Evolutionary conservation across 2,329 filamentous ascomycete genomes (phyloP), one percentile per base, ranked within the genome.

Genomic region (Fusarium liriodendri): DNA sequence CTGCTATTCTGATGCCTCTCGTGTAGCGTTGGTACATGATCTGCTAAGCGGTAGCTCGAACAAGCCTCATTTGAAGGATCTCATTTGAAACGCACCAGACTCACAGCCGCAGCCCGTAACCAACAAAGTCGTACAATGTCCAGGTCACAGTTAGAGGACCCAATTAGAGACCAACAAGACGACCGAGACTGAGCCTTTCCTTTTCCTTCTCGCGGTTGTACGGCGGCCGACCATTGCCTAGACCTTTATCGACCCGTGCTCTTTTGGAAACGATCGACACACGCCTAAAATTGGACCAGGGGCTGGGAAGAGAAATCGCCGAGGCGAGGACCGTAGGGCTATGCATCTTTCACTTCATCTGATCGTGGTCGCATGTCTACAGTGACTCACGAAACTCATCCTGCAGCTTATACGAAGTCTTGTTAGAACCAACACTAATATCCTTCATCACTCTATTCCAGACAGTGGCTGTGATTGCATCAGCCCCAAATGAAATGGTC

Each of bases 291-390:
- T 64, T 67, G 67, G 54, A 54, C 67, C 52, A 69, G 70, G 64
- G 71, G 59, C 50, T 38, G 9, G 14, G 16, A 74, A 64, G 42
- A 69, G 72, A 67, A 74, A 70, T 70, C 72, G 65, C 72, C 72
- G 72, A 70, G 59, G 60, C 47, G 52, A 16, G 35, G 47, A 22
- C 10, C 16, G 22, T 72, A 74, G 62, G 69, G 72, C 72, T 72
- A 70, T 22, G 38, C 25, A 42, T 22, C 25, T 38, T 55, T 25
- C 20, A 59, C 22, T 25, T 22, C 27, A 25, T 16, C 8, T 38
- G 16, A 59, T 40, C 33, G 9, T 37, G 35, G 10, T 59, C 37
- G 38, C 22, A 22, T n/a, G 32, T 38, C 2, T 22, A 22, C n/a
- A n/a, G 33, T 62, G 33, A 72, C 45, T 58, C 64, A 63, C 32